Conservation (phyloP, 345 rosid genomes). For the Moringa oleifera region DNA sequence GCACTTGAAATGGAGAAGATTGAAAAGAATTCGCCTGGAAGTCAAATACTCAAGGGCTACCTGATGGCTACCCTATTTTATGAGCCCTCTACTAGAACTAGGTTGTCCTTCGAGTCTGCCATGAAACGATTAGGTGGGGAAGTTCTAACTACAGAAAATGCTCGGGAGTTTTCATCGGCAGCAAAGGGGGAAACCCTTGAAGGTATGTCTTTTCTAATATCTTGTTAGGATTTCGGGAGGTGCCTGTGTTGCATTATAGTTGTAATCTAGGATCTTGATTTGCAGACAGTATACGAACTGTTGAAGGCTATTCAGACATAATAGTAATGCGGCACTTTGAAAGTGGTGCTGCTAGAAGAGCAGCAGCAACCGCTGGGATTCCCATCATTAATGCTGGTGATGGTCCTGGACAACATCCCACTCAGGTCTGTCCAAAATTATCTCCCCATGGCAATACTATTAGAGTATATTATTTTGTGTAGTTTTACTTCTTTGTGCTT, state of each 20-base stretch:
- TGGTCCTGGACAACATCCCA: constrained; percentile 99
- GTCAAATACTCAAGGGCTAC: constrained; percentile 79
- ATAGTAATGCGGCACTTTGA: constrained; percentile 97
- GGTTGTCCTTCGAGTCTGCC: constrained; percentile 97
- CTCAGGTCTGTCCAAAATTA: constrained; percentile 51
- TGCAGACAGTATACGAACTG: constrained; percentile 87
- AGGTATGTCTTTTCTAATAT: constrained; percentile 31
- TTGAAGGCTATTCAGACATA: constrained; percentile 88
- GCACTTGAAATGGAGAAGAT: constrained; percentile 83
- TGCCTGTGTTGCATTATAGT: neutral
- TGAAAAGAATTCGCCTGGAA: constrained; percentile 63
- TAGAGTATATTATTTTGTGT: neutral
- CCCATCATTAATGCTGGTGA: constrained; percentile 97
- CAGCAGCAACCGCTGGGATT: constrained; percentile 76
- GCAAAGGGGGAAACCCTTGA: constrained; percentile 99
- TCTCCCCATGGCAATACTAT: neutral
- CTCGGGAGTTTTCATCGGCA: constrained; percentile 90
- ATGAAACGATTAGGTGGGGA: constrained; percentile 96
- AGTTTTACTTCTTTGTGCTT: neutral
- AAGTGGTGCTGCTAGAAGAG: constrained; percentile 92
- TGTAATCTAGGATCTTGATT: constrained; percentile 17
- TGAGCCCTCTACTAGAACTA: constrained; percentile 95
- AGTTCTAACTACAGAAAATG: constrained; percentile 93
- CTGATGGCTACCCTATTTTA: constrained; percentile 93
- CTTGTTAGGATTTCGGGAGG: neutral